A percentile compares a stretch with the other conserved stretches of the same genome.
Conservation (phyloP, 108 stramenopile genomes). For the Discostella pseudostelligera region DNA sequence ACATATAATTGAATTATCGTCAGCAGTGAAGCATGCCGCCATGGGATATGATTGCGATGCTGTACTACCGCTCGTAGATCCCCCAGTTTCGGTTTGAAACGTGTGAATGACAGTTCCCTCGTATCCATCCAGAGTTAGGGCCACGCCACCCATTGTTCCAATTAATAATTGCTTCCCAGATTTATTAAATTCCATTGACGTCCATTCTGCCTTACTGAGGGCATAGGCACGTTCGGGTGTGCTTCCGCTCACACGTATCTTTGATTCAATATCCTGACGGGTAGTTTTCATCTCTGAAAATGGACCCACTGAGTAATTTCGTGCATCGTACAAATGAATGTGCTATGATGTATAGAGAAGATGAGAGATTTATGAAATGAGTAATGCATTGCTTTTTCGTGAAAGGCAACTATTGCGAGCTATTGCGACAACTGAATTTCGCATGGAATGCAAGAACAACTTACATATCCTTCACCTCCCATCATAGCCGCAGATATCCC, state of each 20-base stretch:
- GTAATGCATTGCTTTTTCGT: background rate
- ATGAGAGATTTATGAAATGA: background rate
- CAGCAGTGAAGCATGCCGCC: slow-evolving; percentile 68
- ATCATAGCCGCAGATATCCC: slow-evolving; percentile 58
- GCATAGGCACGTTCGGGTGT: slow-evolving; percentile 41
- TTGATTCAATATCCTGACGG: slow-evolving; percentile 46
- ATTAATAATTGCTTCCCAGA: slow-evolving; percentile 77
- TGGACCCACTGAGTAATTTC: slow-evolving; percentile 73
- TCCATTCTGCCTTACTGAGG: slow-evolving; percentile 51
- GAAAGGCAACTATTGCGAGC: too few species aligned
- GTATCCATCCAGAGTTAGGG: slow-evolving; percentile 72
- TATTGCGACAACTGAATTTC: too few species aligned
- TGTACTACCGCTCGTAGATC: background rate
- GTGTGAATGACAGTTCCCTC: slow-evolving; percentile 68
- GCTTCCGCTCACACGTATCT: slow-evolving; percentile 17
- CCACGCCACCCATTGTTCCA: slow-evolving; percentile 48
- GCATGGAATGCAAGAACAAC: slow-evolving; percentile 16
- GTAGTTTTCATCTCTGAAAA: slow-evolving; percentile 77
- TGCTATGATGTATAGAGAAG: slow-evolving; percentile 29
- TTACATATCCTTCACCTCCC: slow-evolving; percentile 57
- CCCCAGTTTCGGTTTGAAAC: slow-evolving; percentile 42
- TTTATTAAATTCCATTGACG: slow-evolving; percentile 66
- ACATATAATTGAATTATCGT: slow-evolving; percentile 63
- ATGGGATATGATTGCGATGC: slow-evolving; percentile 19
- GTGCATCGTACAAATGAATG: slow-evolving; percentile 80